Base-by-base conservation (phyloP, 2,329 filamentous ascomycete species). In the Neofusicoccum umdonicola region DNA sequence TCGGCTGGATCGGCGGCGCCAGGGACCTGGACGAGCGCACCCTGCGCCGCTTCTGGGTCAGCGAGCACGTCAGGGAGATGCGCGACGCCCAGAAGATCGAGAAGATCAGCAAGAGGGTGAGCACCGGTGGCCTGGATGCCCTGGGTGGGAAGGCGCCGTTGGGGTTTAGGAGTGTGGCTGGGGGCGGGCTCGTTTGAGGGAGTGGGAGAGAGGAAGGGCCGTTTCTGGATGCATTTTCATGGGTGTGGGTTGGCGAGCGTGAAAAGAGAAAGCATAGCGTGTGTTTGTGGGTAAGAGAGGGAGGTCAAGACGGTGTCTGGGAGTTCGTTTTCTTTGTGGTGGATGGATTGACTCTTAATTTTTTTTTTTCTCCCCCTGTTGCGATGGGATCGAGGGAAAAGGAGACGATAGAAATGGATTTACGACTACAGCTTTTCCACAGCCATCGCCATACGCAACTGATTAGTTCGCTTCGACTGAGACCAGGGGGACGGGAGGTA, bases 1-100 rank as follows among this genome's bases (percentile, higher is more conserved):
- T 83, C 61, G 88, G 88, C 15, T 81, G 76, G 67, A 90, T 92
- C 67, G 75, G 78, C 48, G 89, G 89, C 15, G 89, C 89, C 12
- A 83, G 80, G 70, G 82, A 86, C 70, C 88, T 91, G 84, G 71
- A 77, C 4, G 68, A 74, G 12, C 74, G 78, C 47, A 81, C 86
- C 69, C 78, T 91, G 67, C 77, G 82, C 45, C 84, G 85, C 44
- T 79, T 85, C 66, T 90, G 71, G 41, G 70, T 74, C 2, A 62
- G 72, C 13, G 58, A 66, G 52, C 74, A 75, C 39, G 65, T 77
- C 8, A 65, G 69, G 34, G 67, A 66, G 62, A 52, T 76, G n/a
- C 68, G 60, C 1, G 65, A 65, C n/a, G 63, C 69, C 5, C 47
- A 65, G 64, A 17, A 7, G n/a, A 37, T 17, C 19, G 48, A 50